phyloP scores from a whole-genome alignment of 2,329 filamentous ascomycete genomes.

The Xylaria sp. region DNA sequence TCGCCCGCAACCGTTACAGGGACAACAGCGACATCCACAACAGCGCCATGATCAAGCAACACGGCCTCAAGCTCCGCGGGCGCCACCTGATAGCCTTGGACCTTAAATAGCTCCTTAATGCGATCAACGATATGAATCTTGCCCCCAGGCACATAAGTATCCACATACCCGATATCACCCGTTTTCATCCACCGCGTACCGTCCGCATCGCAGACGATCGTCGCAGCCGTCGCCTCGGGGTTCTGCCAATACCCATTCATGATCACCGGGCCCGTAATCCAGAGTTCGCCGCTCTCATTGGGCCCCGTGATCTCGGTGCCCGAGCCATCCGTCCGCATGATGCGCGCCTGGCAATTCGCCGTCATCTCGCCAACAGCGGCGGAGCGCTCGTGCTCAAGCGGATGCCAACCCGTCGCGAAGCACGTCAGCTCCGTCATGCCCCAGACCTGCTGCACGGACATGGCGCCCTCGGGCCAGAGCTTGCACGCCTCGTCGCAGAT shows the following conservation, averaged over 20 bases:
- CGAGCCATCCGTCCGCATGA: conserved; percentile 54
- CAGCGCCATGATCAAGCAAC: conserved; percentile 40
- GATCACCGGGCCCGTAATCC: conserved; percentile 60
- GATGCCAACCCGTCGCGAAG: conserved; percentile 60
- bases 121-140: conserved; percentile 65
- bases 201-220: conserved; percentile 42
- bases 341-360: conserved; percentile 63
- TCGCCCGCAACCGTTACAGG: conserved; percentile 56
- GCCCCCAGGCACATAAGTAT: conserved; percentile 48
- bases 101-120: conserved; percentile 64
- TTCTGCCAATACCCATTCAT: conserved; percentile 76
- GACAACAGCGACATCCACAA: conserved; percentile 64
- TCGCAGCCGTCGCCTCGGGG: conserved; percentile 58
- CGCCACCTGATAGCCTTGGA: conserved; percentile 55
- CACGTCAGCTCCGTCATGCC: conserved; percentile 85
- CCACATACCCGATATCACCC: conserved; percentile 66
- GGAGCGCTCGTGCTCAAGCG: conserved; percentile 36
- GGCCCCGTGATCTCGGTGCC: conserved; percentile 42
- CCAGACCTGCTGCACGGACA: conserved; percentile 62
- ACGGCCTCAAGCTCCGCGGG: conserved; percentile 51
- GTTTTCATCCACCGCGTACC: conserved; percentile 65
- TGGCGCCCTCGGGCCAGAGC: conserved; percentile 41
- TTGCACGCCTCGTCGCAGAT: conserved; percentile 53
- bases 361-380: conserved; percentile 59
- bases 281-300: conserved; percentile 63